Conservation (phyloP, 2,329 filamentous ascomycete genomes). For the Fusarium sp. region DNA sequence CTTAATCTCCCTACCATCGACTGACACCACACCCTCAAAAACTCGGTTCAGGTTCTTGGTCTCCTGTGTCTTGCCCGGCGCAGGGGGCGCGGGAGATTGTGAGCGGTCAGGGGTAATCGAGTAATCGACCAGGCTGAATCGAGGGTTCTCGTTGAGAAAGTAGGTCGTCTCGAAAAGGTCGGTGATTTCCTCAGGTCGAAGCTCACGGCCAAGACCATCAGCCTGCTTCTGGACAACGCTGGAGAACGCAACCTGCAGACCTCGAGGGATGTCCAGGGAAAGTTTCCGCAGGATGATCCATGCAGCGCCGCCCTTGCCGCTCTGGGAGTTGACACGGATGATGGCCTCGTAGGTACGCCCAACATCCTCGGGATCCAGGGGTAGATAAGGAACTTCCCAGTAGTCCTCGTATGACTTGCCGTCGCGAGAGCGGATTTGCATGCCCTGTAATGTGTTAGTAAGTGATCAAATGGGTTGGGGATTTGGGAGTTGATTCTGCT, state of each 20-base stretch:
- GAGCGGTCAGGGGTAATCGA: slow-evolving; percentile 2
- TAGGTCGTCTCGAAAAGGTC: not conserved
- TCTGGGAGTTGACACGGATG: not conserved
- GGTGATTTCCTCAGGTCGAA: not conserved
- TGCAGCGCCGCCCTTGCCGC: not conserved
- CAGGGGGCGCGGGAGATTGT: not conserved
- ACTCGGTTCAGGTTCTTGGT: slow-evolving; percentile 60
- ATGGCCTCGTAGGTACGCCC: not conserved
- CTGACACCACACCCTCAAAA: slow-evolving; percentile 85
- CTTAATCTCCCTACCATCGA: slow-evolving; percentile 82
- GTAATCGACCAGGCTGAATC: not conserved
- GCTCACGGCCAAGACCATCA: not conserved
- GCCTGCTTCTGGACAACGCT: not conserved
- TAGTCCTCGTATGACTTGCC: not conserved
- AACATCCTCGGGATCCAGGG: not conserved
- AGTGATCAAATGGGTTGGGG: not conserved
- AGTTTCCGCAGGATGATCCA: not conserved
- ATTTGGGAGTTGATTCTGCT: not conserved
- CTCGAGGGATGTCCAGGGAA: not conserved
- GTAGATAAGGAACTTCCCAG: not conserved
- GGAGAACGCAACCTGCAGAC: not conserved
- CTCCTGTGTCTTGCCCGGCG: not conserved
- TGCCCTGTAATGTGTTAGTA: not conserved
- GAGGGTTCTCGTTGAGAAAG: not conserved
- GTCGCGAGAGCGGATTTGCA: not conserved